These are phyloP conservation scores for Rhododendron simsii DNA, from an alignment of 148 eudicot species.

Conservation along the genomic window DNA sequence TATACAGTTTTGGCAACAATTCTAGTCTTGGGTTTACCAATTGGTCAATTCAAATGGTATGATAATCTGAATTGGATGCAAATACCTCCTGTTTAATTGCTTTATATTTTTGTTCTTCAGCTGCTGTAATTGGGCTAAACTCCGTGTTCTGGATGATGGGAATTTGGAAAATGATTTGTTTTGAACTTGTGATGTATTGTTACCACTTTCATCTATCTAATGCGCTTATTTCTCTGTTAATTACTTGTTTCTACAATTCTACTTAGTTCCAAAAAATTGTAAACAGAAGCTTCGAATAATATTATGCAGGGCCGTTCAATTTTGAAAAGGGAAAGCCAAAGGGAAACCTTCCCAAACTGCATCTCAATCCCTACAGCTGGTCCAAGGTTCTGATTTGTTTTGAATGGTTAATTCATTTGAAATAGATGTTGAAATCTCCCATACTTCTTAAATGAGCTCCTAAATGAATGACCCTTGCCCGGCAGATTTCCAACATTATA, in stretches of 20 bases:
- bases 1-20: background rate
- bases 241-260: background rate
- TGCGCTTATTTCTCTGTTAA: background rate
- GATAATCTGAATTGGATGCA: background rate
- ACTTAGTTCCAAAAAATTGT: background rate
- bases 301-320: slow-evolving; percentile 76
- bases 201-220: background rate
- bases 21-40: background rate
- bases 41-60: background rate
- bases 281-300: background rate
- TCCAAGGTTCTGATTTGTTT: slow-evolving; percentile 51
- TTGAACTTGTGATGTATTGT: background rate
- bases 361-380: slow-evolving; percentile 91
- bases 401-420: background rate
- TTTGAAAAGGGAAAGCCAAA: slow-evolving; percentile 56
- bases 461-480: background rate
- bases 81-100: background rate
- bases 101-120: background rate
- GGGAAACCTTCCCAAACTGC: slow-evolving; percentile 60
- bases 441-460: background rate
- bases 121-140: background rate
- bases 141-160: background rate
- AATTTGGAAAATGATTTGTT: background rate
- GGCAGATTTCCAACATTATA: slow-evolving; percentile 74
- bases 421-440: background rate